Evolutionary conservation across 768 basidiomycete species (phyloP), one percentile per base, ranked within the genome.

Genomic region (Lentinula aciculospora): DNA sequence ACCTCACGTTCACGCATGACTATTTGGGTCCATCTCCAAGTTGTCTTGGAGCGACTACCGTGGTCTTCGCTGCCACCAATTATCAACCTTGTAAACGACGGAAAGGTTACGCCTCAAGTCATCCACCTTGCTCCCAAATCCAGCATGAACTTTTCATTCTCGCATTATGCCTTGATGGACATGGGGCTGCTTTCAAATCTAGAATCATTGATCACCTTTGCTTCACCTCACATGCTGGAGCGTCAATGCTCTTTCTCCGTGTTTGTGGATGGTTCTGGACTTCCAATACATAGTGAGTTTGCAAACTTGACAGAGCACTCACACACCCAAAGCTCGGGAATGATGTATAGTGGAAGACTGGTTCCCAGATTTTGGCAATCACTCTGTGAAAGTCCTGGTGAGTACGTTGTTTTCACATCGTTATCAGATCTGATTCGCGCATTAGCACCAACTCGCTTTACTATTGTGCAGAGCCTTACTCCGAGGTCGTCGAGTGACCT

Each of bases 281-380:
- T 68, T 21, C 69, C 80, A 31, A 68, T 83, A 45, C 76, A 82
- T 61, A 69, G 67, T n/a, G 83, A 83, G 62, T 63, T 63, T 42
- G 72, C 68, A 0, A 59, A 63, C 1, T 62, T 73, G 39, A 64
- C 59, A 46, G 68, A 65, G 46, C 56, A 65, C 10, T 68, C 70
- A 1, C 66, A 68, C 5, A 53, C 61, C 13, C 59, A 64, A 19
- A 60, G 62, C 36, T 62, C 66, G 28, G 67, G 67, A 19, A 72
- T 68, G 67, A 53, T 67, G 7, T 85, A 85, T 64, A 73, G 70
- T 55, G 73, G 77, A 3, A 63, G 73, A n/a, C 73, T 85, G 45
- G 76, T 77, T 15, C 81, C 82, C 27, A 67, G 64, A 46, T 81
- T 78, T 59, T 85, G 83, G 83, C 68, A 72, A 19, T 69, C 70